These are phyloP conservation scores for Pythium oligandrum DNA, from an alignment of 352 stramenopile genomes.

Conservation along the genomic window DNA sequence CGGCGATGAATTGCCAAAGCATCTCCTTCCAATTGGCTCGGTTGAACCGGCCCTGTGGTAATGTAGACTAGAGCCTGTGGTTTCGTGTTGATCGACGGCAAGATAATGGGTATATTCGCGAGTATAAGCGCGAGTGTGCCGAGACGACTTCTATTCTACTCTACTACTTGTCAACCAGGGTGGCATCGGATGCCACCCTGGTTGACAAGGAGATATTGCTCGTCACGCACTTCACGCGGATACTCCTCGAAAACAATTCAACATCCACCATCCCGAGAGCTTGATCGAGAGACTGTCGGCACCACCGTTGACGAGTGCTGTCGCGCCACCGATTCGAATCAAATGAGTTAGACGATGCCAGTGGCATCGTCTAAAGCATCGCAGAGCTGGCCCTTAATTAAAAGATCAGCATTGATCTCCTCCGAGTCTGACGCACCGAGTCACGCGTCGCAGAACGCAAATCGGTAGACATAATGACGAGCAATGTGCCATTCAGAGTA, in stretches of 20 bases:
- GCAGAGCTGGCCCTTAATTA: background rate
- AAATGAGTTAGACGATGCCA: too few relatives aligned
- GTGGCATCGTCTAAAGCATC: slow-evolving; percentile 1
- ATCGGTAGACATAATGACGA: slow-evolving; percentile 1
- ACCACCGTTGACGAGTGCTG: too few relatives aligned
- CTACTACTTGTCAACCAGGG: too few relatives aligned
- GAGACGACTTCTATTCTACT: slow-evolving; percentile 10
- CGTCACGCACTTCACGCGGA: too few relatives aligned
- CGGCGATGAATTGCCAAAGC: slow-evolving; percentile 14
- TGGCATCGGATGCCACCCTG: too few relatives aligned
- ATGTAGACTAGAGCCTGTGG: slow-evolving; percentile 21
- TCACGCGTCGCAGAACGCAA: background rate
- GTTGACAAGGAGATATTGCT: too few relatives aligned
- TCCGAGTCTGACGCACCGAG: background rate
- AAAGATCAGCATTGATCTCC: background rate
- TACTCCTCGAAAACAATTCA: too few relatives aligned
- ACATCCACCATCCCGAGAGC: too few relatives aligned
- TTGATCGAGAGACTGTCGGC: too few relatives aligned
- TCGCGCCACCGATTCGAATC: too few relatives aligned
- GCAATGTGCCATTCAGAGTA: slow-evolving; percentile 3
- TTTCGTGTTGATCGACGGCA: slow-evolving; percentile 9
- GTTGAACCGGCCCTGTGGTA: slow-evolving; percentile 21
- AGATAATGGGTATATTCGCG: slow-evolving; percentile 11
- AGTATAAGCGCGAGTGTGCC: slow-evolving; percentile 16
- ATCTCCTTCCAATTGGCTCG: slow-evolving; percentile 9